phyloP scores from a whole-genome alignment of 1,284 basidiomycete genomes.

The Tilletia caries region DNA sequence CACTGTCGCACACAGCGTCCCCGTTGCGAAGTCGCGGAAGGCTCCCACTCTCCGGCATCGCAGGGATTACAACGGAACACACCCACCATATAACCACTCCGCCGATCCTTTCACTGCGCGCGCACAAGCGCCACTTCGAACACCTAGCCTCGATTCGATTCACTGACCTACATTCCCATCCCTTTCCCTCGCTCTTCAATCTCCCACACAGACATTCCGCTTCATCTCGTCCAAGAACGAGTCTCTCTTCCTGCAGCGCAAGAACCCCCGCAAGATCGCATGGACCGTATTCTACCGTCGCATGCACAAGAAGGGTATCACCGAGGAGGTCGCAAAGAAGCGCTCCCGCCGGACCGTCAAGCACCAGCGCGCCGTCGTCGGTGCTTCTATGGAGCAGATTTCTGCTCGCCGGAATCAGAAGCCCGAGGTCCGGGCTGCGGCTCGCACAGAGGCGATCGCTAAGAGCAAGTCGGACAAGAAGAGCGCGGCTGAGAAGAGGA shows the following conservation, averaged over 20 bases:
- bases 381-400: constrained; percentile 87
- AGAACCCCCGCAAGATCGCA: constrained; percentile 99
- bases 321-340: constrained; percentile 98
- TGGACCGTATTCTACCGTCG: constrained; percentile 96
- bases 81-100: too few species aligned
- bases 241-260: constrained; percentile 97
- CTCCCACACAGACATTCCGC: constrained; percentile 47
- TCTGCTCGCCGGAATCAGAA: constrained; percentile 74
- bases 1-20: too few species aligned
- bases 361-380: constrained; percentile 96
- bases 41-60: too few species aligned
- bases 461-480: constrained; percentile 88
- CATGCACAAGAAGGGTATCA: constrained; percentile 99
- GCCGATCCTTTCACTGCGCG: too few species aligned
- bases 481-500: constrained; percentile 55
- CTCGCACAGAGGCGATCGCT: constrained; percentile 83
- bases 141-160: not conserved
- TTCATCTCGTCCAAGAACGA: constrained; percentile 62
- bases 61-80: too few species aligned
- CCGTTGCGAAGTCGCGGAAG: too few species aligned
- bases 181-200: not conserved
- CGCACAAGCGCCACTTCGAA: not conserved
- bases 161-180: not conserved
- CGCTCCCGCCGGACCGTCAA: constrained; percentile 94
- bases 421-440: constrained; percentile 75